Evolutionary conservation across 495 filamentous ascomycete species (phyloP).

Genomic region (Neurospora sp.): DNA sequence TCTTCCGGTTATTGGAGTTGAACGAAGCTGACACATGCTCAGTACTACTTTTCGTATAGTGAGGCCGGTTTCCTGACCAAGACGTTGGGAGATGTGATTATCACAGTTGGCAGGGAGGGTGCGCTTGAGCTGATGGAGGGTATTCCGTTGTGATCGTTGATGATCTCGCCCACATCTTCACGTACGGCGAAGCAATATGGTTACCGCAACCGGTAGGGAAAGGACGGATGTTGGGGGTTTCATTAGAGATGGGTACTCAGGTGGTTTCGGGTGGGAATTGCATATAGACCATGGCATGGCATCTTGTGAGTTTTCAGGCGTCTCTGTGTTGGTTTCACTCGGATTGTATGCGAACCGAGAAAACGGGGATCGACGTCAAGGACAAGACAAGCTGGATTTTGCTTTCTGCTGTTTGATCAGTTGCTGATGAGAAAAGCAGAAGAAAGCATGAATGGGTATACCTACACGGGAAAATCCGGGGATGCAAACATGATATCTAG

Average conservation of each 20-base stretch:
- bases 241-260: too few relatives aligned
- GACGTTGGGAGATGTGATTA: conserved; percentile 59
- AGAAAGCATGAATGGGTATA: too few relatives aligned
- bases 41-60: conserved; percentile 67
- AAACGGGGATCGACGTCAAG: too few relatives aligned
- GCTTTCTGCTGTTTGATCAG: too few relatives aligned
- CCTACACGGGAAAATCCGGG: too few relatives aligned
- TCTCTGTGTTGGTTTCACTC: too few relatives aligned
- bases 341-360: too few relatives aligned
- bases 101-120: conserved; percentile 56
- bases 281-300: not conserved
- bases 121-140: conserved; percentile 56
- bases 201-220: not conserved
- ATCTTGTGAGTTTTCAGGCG: too few relatives aligned
- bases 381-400: too few relatives aligned
- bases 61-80: conserved; percentile 63
- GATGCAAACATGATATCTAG: too few relatives aligned
- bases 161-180: not conserved
- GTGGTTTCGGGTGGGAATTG: not conserved
- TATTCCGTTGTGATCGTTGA: conserved; percentile 31
- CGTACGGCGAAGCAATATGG: not conserved
- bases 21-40: conserved; percentile 1
- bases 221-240: not conserved
- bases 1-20: not conserved
- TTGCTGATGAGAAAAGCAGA: too few relatives aligned